Base-by-base conservation (phyloP, 306 rosid species). In the Malus domestica region DNA sequence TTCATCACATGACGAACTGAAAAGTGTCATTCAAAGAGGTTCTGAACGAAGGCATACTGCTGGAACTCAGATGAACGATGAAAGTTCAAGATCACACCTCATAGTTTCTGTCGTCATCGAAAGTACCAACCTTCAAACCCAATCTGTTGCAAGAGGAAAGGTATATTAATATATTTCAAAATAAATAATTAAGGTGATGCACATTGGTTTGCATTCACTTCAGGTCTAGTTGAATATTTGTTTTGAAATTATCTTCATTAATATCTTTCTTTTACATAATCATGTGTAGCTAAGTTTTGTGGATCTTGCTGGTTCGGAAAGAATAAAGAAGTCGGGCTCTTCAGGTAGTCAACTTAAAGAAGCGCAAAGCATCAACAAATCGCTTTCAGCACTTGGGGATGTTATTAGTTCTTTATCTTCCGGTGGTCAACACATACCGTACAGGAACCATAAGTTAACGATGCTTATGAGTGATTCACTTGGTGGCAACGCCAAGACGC, bases 401-500 rank as follows among this genome's bases (percentile, higher is more conserved):
- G 98, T 96, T 18, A 92, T 92, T 29, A 89, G 96, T 81, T 92
- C 97, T 80, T 85, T 93, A 69, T 87, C 97, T 76, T 85, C 92
- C 29, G 92, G 92, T 54, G 92, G 96, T 25, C 97, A 93, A 79
- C 98, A 93, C 81, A 93, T 91, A 71, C 98, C 98, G 40, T 93
- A 93, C 15, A 88, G 97, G 80, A 96, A 96, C 83, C 98, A 92
- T 79, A 96, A 92, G 84, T 78, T 96, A 77, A 96, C 99, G 4
- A 92, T 96, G 99, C 83, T 96, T 33, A 96, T 96, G 98, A 92
- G 99, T 81, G 99, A 92, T 79, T 96, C 98, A 35, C 91, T 90
- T 14, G 99, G 98, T 68, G 99, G 97, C 13, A 96, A 96, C 76
- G 98, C 99, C 33, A 96, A 96, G 77, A 96, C 97, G 15, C 96